These are phyloP conservation scores for Fusarium circinatum DNA, from an alignment of 2,329 filamentous ascomycete genomes.

Conservation along the genomic window DNA sequence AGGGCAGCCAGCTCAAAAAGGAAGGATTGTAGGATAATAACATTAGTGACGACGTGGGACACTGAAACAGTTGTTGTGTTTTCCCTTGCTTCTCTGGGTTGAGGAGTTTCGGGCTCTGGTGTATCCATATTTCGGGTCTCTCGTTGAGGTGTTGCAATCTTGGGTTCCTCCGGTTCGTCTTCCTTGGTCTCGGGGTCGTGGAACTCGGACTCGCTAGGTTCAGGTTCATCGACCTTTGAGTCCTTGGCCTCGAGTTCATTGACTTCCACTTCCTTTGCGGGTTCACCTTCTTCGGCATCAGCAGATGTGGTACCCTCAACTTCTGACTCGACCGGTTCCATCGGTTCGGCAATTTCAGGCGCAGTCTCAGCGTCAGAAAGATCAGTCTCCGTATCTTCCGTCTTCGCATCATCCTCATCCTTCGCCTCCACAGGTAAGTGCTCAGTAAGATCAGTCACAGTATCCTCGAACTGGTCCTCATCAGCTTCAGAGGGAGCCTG, in stretches of 20 bases:
- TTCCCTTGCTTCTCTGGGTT: slow-evolving; percentile 32
- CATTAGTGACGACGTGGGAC: slow-evolving; percentile 82
- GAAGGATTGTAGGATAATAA: slow-evolving; percentile 82
- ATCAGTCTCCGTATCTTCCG: slow-evolving; percentile 2
- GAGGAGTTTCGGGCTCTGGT: slow-evolving; percentile 29
- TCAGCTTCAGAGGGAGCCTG: background rate
- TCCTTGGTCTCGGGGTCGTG: background rate
- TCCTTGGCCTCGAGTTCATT: background rate
- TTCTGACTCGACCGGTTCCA: background rate
- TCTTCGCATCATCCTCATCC: slow-evolving; percentile 2
- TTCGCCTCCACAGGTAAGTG: background rate
- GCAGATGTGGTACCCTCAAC: background rate
- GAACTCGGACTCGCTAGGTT: background rate
- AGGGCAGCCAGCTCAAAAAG: slow-evolving; percentile 79
- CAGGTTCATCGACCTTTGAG: background rate
- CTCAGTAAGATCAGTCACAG: slow-evolving; percentile 1
- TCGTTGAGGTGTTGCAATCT: slow-evolving; percentile 14
- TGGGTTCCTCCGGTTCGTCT: background rate
- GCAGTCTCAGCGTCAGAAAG: background rate
- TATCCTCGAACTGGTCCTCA: slow-evolving; percentile 16
- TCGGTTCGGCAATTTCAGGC: background rate
- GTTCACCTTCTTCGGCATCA: background rate
- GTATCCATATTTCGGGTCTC: slow-evolving; percentile 18
- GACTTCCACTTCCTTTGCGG: background rate
- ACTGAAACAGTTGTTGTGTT: slow-evolving; percentile 67